phyloP scores from a whole-genome alignment of 768 basidiomycete genomes.

The Phaeotremella skinneri region DNA sequence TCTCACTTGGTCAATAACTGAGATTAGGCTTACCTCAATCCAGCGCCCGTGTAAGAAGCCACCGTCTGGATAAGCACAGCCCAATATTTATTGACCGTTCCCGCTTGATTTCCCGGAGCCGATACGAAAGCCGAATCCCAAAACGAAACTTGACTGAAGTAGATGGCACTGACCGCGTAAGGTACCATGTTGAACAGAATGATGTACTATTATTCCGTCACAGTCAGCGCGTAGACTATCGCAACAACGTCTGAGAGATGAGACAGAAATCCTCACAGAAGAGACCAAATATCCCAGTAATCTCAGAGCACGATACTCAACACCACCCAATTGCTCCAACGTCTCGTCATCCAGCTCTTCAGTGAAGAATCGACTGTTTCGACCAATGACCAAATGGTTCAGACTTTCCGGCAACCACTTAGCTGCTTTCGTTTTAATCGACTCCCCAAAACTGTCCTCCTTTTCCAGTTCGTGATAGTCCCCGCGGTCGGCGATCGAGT shows the following conservation, averaged over 20 bases:
- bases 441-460: conserved; percentile 1
- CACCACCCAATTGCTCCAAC: conserved; percentile 43
- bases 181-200: conserved; percentile 35
- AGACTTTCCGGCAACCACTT: conserved; percentile 43
- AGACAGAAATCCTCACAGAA: conserved; percentile 24
- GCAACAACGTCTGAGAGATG: background rate
- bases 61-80: conserved; percentile 29
- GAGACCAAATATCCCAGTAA: conserved; percentile 36
- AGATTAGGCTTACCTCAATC: conserved; percentile 38
- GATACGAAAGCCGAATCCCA: conserved; percentile 32
- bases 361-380: conserved; percentile 44
- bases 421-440: conserved; percentile 19
- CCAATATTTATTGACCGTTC: conserved; percentile 37
- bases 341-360: conserved; percentile 47
- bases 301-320: conserved; percentile 45
- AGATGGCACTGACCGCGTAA: conserved; percentile 44
- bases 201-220: conserved; percentile 14
- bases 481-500: background rate
- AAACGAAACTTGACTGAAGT: conserved; percentile 27
- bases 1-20: no score
- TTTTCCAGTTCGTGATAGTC: conserved; percentile 3
- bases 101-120: conserved; percentile 24
- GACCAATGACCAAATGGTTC: conserved; percentile 38
- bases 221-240: background rate
- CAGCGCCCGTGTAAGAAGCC: conserved; percentile 35